These are phyloP conservation scores for Fusarium oligoseptatum DNA, from an alignment of 2,329 filamentous ascomycete species.

Conservation along the genomic window DNA sequence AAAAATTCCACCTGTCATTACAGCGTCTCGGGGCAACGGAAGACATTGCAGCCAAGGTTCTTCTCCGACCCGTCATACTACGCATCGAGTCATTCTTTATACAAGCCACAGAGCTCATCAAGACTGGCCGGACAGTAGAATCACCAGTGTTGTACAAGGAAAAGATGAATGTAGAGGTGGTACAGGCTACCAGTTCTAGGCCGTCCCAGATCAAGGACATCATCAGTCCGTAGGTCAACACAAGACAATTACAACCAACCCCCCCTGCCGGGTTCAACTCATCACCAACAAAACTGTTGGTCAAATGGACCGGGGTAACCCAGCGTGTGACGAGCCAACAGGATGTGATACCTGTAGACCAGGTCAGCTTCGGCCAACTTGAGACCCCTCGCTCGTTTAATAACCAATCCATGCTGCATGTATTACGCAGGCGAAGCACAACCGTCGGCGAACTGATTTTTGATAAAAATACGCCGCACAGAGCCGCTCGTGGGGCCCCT, in stretches of 20 bases:
- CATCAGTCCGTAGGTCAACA: neutral
- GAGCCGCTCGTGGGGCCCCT: neutral
- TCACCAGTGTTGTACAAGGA: constrained; percentile 18
- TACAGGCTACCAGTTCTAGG: neutral
- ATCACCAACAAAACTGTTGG: neutral
- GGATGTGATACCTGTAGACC: neutral
- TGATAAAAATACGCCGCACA: neutral
- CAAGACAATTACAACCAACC: neutral
- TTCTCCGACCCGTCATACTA: constrained; percentile 54
- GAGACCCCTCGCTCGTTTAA: neutral
- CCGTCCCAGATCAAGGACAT: neutral
- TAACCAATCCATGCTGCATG: neutral
- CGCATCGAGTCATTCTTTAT: constrained; percentile 57
- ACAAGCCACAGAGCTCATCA: constrained; percentile 50
- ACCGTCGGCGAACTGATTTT: neutral
- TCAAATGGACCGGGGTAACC: neutral
- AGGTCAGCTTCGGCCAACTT: constrained; percentile 1
- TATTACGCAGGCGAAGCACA: neutral
- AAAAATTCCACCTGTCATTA: constrained; percentile 54
- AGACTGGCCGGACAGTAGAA: constrained; percentile 36
- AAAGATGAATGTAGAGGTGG: neutral
- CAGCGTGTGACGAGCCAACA: neutral
- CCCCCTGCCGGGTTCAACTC: neutral
- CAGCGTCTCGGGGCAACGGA: constrained; percentile 51
- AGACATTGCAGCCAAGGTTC: constrained; percentile 48